A percentile compares a stretch with the other conserved stretches of the same genome.
These are phyloP conservation scores for Cronartium ribicola DNA, from an alignment of 1,284 basidiomycete species.

Conservation along the genomic window DNA sequence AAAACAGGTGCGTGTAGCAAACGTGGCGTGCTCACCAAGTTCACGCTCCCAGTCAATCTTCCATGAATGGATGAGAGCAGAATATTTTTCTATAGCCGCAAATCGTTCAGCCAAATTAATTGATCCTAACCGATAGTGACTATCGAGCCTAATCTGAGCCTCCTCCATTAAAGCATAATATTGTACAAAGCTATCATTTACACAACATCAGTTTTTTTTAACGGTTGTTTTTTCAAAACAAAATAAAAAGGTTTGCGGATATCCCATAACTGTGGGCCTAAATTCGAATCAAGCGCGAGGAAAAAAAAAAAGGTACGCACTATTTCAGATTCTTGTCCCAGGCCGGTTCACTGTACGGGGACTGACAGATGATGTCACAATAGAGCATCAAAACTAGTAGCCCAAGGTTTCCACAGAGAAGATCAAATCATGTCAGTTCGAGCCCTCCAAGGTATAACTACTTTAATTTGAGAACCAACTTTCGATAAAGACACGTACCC, in stretches of 20 bases:
- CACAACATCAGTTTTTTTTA: too few species aligned
- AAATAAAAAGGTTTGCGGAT: too few species aligned
- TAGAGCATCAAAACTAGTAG: slow-evolving; percentile 21
- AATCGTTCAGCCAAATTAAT: slow-evolving; percentile 5
- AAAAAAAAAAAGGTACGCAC: slow-evolving; percentile 1
- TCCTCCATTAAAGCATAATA: slow-evolving; percentile 35
- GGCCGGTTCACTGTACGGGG: slow-evolving; percentile 19
- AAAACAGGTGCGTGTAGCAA: not conserved
- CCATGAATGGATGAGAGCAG: slow-evolving; percentile 5
- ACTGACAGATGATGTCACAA: slow-evolving; percentile 28
- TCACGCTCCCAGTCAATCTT: slow-evolving; percentile 18
- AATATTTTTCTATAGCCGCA: slow-evolving; percentile 22
- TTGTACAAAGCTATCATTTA: slow-evolving; percentile 14
- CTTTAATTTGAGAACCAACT: not conserved
- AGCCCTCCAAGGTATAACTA: not conserved
- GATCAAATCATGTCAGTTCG: not conserved
- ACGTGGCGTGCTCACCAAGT: not conserved
- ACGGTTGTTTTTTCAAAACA: too few species aligned
- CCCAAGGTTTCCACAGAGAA: not conserved
- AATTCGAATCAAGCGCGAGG: not conserved
- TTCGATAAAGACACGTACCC: not conserved
- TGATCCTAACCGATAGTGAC: slow-evolving; percentile 32
- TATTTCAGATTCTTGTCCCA: slow-evolving; percentile 27
- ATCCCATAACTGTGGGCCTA: too few species aligned
- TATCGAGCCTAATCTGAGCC: slow-evolving; percentile 25